Percentiles rank a stretch among this genome's conserved stretches.
phyloP scores from a whole-genome alignment of 2,329 filamentous ascomycete genomes.

The Ceratocystis cubensis region DNA sequence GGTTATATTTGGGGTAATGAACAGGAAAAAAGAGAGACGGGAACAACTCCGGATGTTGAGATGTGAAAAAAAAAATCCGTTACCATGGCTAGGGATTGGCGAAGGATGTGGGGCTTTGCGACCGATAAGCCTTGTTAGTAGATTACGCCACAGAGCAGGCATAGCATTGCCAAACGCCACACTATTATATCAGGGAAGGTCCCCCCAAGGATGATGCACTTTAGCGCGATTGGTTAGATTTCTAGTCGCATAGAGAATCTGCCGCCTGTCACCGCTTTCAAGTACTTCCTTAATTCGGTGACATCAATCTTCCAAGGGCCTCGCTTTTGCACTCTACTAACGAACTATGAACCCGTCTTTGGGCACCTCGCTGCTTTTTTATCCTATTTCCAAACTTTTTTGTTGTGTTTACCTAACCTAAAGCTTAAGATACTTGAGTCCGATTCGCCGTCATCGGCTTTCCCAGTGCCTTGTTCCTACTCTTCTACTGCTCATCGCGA shows the following conservation, averaged over 20 bases:
- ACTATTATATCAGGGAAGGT: background rate
- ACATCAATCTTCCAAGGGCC: conserved; percentile 14
- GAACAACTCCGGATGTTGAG: background rate
- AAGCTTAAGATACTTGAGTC: background rate
- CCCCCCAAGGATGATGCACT: too few relatives aligned
- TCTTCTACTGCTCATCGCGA: background rate
- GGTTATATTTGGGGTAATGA: conserved; percentile 16
- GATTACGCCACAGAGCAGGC: conserved; percentile 3
- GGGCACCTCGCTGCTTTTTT: background rate
- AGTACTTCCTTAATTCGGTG: conserved; percentile 11
- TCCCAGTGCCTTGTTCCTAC: background rate
- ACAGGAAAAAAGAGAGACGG: background rate
- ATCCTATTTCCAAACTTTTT: background rate
- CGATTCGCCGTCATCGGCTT: background rate
- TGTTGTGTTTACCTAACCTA: background rate
- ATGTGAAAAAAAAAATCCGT: conserved; percentile 24
- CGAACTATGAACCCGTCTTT: background rate
- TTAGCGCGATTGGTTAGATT: too few relatives aligned
- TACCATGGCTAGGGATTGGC: conserved; percentile 17
- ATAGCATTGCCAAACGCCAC: background rate
- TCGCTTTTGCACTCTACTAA: background rate
- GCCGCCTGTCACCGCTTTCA: conserved; percentile 8
- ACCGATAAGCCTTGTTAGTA: conserved; percentile 15
- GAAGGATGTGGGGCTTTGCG: conserved; percentile 16
- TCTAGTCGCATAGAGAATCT: conserved; percentile 11